These are phyloP conservation scores for Aspergillus sparsus DNA, from an alignment of 495 filamentous ascomycete genomes.

Conservation along the genomic window DNA sequence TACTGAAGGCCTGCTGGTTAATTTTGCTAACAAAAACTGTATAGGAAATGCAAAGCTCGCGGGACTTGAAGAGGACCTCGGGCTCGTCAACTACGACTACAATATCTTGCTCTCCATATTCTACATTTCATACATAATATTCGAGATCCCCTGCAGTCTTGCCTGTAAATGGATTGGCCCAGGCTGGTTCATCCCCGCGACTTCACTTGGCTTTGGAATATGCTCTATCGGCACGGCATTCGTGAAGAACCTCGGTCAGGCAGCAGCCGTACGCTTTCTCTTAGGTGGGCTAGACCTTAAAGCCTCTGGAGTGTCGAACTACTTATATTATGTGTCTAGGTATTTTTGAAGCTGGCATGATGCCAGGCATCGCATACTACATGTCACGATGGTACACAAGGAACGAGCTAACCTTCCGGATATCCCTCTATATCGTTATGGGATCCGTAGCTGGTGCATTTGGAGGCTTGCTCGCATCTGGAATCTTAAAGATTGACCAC, in stretches of 20 bases:
- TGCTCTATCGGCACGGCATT: constrained; percentile 51
- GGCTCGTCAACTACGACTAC: constrained; percentile 55
- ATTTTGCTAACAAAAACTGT: not conserved
- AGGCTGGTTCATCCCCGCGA: constrained; percentile 52
- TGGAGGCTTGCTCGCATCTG: constrained; percentile 67
- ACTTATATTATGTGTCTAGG: constrained; percentile 29
- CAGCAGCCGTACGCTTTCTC: constrained; percentile 51
- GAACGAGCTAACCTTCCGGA: constrained; percentile 64
- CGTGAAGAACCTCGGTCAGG: constrained; percentile 41
- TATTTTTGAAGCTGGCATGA: constrained; percentile 68
- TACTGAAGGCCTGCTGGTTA: constrained; percentile 15
- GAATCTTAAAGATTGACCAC: constrained; percentile 45
- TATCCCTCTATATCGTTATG: constrained; percentile 55
- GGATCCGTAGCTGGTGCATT: constrained; percentile 70
- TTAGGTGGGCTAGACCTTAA: constrained; percentile 30
- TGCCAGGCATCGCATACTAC: constrained; percentile 76
- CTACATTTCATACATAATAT: constrained; percentile 68
- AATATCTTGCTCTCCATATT: constrained; percentile 66
- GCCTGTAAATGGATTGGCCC: constrained; percentile 52
- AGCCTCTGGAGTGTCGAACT: too few species aligned
- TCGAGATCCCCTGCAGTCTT: constrained; percentile 77
- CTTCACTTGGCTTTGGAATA: constrained; percentile 51
- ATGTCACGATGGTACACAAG: constrained; percentile 70
- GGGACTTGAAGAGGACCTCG: constrained; percentile 59
- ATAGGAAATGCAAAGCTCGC: constrained; percentile 65